Conservation (phyloP, 1,139 yeast species). For the Zhuliangozyma blackwelliae region DNA sequence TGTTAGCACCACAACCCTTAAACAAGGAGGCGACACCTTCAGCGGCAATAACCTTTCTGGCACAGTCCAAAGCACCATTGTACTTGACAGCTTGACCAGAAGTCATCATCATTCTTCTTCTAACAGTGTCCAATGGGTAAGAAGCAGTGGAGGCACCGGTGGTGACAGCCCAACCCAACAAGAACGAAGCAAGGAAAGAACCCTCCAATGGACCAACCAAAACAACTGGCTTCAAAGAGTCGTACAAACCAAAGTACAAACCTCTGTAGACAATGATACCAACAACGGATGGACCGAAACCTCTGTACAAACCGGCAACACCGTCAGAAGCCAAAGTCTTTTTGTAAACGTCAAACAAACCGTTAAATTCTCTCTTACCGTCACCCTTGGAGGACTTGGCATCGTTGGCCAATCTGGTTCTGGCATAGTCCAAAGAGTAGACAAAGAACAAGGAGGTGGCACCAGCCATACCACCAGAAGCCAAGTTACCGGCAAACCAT, state of each 20-base stretch:
- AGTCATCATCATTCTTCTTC: conserved; percentile 59
- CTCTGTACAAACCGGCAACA: conserved; percentile 56
- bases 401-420: conserved; percentile 55
- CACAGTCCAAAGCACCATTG: conserved; percentile 49
- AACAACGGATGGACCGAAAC: conserved; percentile 53
- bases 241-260: conserved; percentile 53
- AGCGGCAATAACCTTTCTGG: conserved; percentile 47
- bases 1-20: conserved; percentile 57
- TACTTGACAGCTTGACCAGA: conserved; percentile 54
- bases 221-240: conserved; percentile 51
- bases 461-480: conserved; percentile 56
- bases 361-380: conserved; percentile 48
- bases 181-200: conserved; percentile 52
- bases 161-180: conserved; percentile 53
- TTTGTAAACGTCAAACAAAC: conserved; percentile 51
- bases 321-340: conserved; percentile 53
- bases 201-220: conserved; percentile 55
- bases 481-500: conserved; percentile 54
- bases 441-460: conserved; percentile 53
- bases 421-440: conserved; percentile 53
- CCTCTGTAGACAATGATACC: conserved; percentile 56
- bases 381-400: conserved; percentile 47
- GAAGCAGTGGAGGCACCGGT: conserved; percentile 54
- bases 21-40: conserved; percentile 49
- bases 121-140: conserved; percentile 52